Percentiles rank a stretch among this genome's conserved stretches.
phyloP scores from a whole-genome alignment of 2,329 filamentous ascomycete species.

The Pezicula radicicola region DNA sequence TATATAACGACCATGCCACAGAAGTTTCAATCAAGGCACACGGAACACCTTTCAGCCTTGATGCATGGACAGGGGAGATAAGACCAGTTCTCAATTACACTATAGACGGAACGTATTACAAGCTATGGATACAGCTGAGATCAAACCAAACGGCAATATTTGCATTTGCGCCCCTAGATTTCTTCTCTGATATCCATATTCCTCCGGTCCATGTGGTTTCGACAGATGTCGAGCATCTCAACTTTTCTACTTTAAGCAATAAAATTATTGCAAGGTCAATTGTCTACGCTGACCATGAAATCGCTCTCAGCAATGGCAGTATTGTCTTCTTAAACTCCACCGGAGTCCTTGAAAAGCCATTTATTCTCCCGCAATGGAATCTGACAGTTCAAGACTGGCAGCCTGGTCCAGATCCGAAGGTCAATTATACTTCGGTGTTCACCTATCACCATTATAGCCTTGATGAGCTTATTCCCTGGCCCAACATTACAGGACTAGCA shows the following conservation, averaged over 20 bases:
- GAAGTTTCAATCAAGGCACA: slow-evolving; percentile 4
- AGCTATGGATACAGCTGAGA: slow-evolving; percentile 1
- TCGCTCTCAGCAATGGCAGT: too few species aligned
- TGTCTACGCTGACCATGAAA: too few species aligned
- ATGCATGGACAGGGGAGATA: slow-evolving; percentile 7
- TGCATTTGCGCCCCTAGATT: not conserved
- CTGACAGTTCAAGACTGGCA: slow-evolving; percentile 4
- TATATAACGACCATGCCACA: slow-evolving; percentile 1
- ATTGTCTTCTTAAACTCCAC: too few species aligned
- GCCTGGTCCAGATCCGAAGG: not conserved
- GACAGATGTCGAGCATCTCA: too few species aligned
- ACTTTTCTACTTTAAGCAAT: too few species aligned
- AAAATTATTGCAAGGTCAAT: too few species aligned
- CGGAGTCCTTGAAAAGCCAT: too few species aligned
- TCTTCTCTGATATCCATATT: too few species aligned
- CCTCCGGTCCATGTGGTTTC: too few species aligned
- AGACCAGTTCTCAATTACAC: slow-evolving; percentile 2
- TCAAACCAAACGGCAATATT: slow-evolving; percentile 4
- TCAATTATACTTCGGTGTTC: not conserved
- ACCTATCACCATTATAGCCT: slow-evolving; percentile 2
- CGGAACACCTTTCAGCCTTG: slow-evolving; percentile 2
- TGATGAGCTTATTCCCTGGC: not conserved
- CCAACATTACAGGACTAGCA: not conserved
- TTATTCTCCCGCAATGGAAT: not conserved
- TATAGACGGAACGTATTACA: not conserved